A percentile compares a stretch with the other conserved stretches of the same genome.
phyloP scores from a whole-genome alignment of 768 basidiomycete species.

The Nidula microcarpa region DNA sequence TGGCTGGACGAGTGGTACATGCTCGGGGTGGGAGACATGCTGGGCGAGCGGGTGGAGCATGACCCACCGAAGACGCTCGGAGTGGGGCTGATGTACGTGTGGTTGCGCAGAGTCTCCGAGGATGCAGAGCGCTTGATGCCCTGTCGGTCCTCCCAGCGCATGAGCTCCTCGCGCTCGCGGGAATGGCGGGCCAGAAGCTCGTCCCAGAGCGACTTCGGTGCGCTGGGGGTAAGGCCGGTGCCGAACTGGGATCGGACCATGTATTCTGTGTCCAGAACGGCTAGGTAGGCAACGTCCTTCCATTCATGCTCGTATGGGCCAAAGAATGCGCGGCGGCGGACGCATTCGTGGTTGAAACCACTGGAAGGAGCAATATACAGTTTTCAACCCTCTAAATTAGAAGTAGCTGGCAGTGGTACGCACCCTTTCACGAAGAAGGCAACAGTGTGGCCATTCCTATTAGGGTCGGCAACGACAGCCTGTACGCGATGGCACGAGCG shows the following conservation, averaged over 20 bases:
- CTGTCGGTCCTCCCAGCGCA: constrained; percentile 43
- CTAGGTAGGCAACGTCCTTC: constrained; percentile 61
- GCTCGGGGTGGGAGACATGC: no score
- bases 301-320: constrained; percentile 40
- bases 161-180: constrained; percentile 51
- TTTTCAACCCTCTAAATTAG: background rate
- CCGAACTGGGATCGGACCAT: constrained; percentile 18
- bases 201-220: constrained; percentile 52
- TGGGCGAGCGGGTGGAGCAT: no score
- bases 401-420: constrained; percentile 7
- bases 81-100: no score
- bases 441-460: constrained; percentile 37
- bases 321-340: constrained; percentile 50
- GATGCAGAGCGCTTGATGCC: constrained; percentile 31
- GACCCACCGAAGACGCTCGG: no score
- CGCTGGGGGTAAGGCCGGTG: constrained; percentile 9
- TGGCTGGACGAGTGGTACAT: no score
- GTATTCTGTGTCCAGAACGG: constrained; percentile 64
- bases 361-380: constrained; percentile 17
- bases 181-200: constrained; percentile 58
- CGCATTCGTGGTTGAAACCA: constrained; percentile 65
- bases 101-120: constrained; percentile 34
- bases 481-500: constrained; percentile 48
- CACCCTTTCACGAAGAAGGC: constrained; percentile 43
- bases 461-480: constrained; percentile 43